phyloP scores from a whole-genome alignment of 768 basidiomycete species.

The Scleroderma citrinum region DNA sequence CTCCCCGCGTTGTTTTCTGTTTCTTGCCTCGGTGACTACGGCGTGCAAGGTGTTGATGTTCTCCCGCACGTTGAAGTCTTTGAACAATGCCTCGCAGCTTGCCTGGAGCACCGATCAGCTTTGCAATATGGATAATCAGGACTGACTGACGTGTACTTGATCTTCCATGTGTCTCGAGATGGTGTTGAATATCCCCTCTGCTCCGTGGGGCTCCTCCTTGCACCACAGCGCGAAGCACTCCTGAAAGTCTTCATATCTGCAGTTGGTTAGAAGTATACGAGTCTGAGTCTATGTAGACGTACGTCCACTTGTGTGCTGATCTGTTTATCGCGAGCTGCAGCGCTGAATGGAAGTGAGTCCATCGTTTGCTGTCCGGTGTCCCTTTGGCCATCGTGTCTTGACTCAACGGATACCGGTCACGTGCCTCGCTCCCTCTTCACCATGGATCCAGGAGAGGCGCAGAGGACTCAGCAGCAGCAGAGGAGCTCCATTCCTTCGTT shows the following conservation, averaged over 20 bases:
- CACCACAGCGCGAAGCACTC: slow-evolving; percentile 65
- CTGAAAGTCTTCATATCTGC: slow-evolving; percentile 46
- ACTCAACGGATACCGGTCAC: slow-evolving; percentile 16
- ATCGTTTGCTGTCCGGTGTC: slow-evolving; percentile 37
- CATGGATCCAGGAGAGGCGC: slow-evolving; percentile 28
- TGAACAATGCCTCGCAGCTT: slow-evolving; percentile 64
- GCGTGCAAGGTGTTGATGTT: slow-evolving; percentile 67
- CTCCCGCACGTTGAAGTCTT: slow-evolving; percentile 58
- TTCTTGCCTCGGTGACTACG: slow-evolving; percentile 61
- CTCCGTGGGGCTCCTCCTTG: slow-evolving; percentile 59
- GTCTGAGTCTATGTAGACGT: slow-evolving; percentile 14
- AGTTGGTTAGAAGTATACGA: not conserved
- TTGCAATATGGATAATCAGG: not conserved
- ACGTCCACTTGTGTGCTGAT: slow-evolving; percentile 51
- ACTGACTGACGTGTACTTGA: slow-evolving; percentile 38
- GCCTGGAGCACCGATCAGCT: slow-evolving; percentile 36
- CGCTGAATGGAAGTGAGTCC: slow-evolving; percentile 47
- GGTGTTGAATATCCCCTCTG: slow-evolving; percentile 54
- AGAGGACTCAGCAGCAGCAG: slow-evolving; percentile 27
- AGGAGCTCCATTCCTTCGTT: slow-evolving; percentile 68
- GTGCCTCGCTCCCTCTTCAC: too few species aligned
- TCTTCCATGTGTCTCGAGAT: slow-evolving; percentile 70
- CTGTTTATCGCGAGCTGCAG: slow-evolving; percentile 49
- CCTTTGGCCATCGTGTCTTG: slow-evolving; percentile 18
- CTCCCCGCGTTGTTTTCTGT: slow-evolving; percentile 42